phyloP scores from a whole-genome alignment of 768 basidiomycete species.

The Rhizopogon salebrosus region DNA sequence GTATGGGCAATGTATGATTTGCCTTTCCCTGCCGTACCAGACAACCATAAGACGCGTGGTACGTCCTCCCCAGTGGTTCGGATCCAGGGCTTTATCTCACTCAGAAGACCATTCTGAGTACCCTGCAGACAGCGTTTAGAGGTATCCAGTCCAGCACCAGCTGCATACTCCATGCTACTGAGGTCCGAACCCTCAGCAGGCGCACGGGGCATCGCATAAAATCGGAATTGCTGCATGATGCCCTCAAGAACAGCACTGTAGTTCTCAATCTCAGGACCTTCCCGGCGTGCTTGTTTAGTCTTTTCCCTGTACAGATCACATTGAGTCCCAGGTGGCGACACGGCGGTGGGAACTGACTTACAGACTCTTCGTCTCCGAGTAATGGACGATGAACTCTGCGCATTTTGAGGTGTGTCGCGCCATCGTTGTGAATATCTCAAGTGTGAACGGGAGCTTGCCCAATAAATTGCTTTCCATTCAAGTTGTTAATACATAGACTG shows the following conservation, averaged over 20 bases:
- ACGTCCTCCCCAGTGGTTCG: not conserved
- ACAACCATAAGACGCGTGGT: slow-evolving; percentile 8
- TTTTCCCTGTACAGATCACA: not conserved
- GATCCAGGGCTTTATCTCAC: slow-evolving; percentile 13
- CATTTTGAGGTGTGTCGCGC: slow-evolving; percentile 1
- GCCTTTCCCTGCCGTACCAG: slow-evolving; percentile 11
- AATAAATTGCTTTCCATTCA: not conserved
- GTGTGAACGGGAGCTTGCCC: not conserved
- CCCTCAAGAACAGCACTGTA: not conserved
- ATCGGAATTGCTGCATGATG: slow-evolving; percentile 2
- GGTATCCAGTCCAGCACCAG: not conserved
- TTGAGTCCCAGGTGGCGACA: not conserved
- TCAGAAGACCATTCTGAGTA: slow-evolving; percentile 8
- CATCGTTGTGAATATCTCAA: not conserved
- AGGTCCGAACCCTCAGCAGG: not conserved
- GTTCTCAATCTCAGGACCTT: not conserved
- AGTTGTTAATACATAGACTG: slow-evolving; percentile 2
- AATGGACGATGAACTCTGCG: not conserved
- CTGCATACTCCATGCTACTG: not conserved
- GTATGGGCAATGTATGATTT: slow-evolving; percentile 17
- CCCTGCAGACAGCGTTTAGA: slow-evolving; percentile 8
- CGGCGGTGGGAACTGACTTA: not conserved
- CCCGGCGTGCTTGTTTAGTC: not conserved
- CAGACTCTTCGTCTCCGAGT: not conserved
- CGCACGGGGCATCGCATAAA: not conserved